phyloP scores from a whole-genome alignment of 2,329 filamentous ascomycete genomes.

The Huntiella decipiens region DNA sequence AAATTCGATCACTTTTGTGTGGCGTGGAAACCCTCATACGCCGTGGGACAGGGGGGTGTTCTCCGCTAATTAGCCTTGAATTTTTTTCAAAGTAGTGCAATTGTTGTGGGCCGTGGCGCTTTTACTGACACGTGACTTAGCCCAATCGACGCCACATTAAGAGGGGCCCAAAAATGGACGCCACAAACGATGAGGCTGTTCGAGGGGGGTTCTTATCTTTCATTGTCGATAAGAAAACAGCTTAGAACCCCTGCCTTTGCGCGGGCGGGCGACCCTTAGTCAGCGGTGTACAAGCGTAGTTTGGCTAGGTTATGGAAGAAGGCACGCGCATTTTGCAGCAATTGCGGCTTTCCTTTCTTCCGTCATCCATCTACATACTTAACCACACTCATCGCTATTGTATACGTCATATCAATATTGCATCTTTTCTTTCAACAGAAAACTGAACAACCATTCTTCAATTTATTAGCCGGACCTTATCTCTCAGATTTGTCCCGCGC shows the following conservation, averaged over 20 bases:
- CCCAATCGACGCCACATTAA: background rate
- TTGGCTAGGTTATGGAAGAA: no score
- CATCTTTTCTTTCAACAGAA: no score
- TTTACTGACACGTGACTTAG: constrained; percentile 4
- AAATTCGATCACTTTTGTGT: constrained; percentile 28
- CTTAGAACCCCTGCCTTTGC: no score
- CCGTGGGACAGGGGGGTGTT: constrained; percentile 11
- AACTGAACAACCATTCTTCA: no score
- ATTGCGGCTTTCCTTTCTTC: no score
- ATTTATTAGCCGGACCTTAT: background rate
- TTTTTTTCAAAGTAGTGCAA: constrained; percentile 6
- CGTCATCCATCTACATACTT: no score
- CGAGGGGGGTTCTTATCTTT: background rate
- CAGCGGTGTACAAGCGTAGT: no score
- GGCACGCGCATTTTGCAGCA: no score
- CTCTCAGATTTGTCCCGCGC: background rate
- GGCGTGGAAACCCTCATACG: constrained; percentile 24
- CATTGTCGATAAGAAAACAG: no score
- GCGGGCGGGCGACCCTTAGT: no score
- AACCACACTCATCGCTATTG: no score
- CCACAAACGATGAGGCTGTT: background rate
- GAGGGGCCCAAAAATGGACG: background rate
- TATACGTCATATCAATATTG: no score
- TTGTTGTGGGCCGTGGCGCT: constrained; percentile 12
- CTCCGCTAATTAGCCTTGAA: constrained; percentile 4